Base-by-base conservation (phyloP, 768 basidiomycete species). In the Pulveroboletus sp. region DNA sequence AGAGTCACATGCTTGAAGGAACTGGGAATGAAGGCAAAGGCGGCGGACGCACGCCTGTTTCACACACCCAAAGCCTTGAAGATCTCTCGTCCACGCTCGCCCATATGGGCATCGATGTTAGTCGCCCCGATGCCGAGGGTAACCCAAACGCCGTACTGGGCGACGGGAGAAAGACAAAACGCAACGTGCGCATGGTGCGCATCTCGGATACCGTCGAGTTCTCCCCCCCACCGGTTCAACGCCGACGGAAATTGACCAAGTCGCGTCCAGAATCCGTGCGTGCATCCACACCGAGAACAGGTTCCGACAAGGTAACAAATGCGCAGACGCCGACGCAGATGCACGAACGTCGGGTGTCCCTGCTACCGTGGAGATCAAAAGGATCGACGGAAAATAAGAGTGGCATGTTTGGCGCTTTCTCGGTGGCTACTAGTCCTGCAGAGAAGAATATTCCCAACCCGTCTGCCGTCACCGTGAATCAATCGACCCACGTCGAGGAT, bases 161-260 rank as follows among this genome's bases (percentile, higher is more conserved):
- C 5, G 57, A 48, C 10, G 47, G 26, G 31, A 51, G 17, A 29
- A 55, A 42, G 39, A 50, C 23, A 0, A 55, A 50, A 34, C 63
- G 54, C 26, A 63, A 63, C 22, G 57, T 65, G 34, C 60, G 63
- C 16, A 30, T 30, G 45, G 62, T 63, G 32, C 48, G 60, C 14
- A 65, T 63, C 6, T 64, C 63, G 22, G 62, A 64, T 36, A 57
- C 27, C 0, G 55, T 63, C 22, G 45, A 63, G 47, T 58, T 63
- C 46, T 63, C 55, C 8, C 55, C 55, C 0, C 16, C 55, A 1
- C 58, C 58, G 0, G 49, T 39, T 9, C 43, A 23, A 7, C 53
- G 58, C 2, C 51, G 48, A 35, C 63, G 63, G 24, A 63, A 60
- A 34, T 43, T 63, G 37, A 63, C 61, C 39, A 63, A 65, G 37